Percentiles rank a stretch among this genome's conserved stretches.
Evolutionary conservation across 2,329 filamentous ascomycete species (phyloP).

Genomic region (Fusarium multiceps): DNA sequence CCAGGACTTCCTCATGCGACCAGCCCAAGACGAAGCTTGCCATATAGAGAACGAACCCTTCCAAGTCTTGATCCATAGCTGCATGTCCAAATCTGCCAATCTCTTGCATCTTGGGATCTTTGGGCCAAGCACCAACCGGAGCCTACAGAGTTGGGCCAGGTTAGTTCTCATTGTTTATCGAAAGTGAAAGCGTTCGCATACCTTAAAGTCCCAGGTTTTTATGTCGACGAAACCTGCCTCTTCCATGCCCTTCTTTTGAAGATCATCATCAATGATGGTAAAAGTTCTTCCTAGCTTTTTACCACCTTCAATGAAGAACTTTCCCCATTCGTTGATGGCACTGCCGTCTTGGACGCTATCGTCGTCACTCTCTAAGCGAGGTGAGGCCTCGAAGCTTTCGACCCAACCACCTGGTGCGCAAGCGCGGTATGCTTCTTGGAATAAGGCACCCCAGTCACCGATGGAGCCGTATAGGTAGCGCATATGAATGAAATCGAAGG

Average conservation of each 20-base stretch:
- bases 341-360: constrained; percentile 1
- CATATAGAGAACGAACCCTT: constrained; percentile 17
- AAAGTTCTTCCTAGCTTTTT: constrained; percentile 3
- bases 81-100: constrained; percentile 9
- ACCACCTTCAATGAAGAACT: constrained; percentile 4
- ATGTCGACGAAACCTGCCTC: constrained; percentile 4
- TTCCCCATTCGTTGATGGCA: neutral
- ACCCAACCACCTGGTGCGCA: constrained; percentile 3
- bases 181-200: neutral
- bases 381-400: constrained; percentile 2
- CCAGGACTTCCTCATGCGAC: constrained; percentile 15
- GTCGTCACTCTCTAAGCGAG: neutral
- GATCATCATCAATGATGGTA: constrained; percentile 4
- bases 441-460: neutral
- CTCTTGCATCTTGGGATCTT: constrained; percentile 11
- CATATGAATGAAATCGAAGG: constrained; percentile 8
- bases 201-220: constrained; percentile 3
- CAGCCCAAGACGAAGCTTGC: constrained; percentile 22
- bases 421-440: constrained; percentile 4
- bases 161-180: neutral
- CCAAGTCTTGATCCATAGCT: constrained; percentile 14
- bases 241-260: constrained; percentile 3
- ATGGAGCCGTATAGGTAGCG: constrained; percentile 6
- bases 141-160: neutral
- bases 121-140: constrained; percentile 5